A percentile compares a stretch with the other conserved stretches of the same genome.
phyloP scores from a whole-genome alignment of 2,329 filamentous ascomycete genomes.

The Talaromyces sp. region DNA sequence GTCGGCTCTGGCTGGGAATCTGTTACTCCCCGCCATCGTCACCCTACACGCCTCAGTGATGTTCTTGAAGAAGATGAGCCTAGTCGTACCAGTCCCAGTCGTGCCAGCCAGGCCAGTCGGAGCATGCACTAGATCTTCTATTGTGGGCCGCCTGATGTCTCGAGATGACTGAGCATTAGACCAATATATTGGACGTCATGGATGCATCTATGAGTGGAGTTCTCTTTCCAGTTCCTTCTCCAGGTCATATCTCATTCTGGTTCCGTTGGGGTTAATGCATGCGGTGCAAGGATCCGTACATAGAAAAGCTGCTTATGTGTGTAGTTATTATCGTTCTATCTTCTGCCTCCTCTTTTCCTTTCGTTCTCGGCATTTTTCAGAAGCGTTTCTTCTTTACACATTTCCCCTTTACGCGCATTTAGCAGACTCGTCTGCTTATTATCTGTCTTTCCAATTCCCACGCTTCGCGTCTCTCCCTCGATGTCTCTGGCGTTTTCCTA shows the following conservation, averaged over 20 bases:
- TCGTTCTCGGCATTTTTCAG: constrained; percentile 6
- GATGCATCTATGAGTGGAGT: neutral
- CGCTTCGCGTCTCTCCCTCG: neutral
- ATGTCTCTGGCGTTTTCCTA: too few relatives aligned
- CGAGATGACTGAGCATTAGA: neutral
- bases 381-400: constrained; percentile 7
- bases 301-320: constrained; percentile 6
- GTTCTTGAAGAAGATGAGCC: constrained; percentile 84
- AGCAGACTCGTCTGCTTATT: neutral
- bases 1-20: constrained; percentile 71
- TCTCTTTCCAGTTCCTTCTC: neutral
- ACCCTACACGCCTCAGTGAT: constrained; percentile 85
- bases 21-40: constrained; percentile 74
- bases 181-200: neutral
- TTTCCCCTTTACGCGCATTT: neutral
- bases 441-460: neutral
- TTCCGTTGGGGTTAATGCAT: neutral
- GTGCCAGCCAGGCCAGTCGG: constrained; percentile 58
- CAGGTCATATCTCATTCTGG: neutral
- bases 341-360: neutral
- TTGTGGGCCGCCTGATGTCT: neutral
- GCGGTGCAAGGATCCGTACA: constrained; percentile 7
- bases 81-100: constrained; percentile 67
- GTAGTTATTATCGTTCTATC: neutral
- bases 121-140: constrained; percentile 27